A percentile compares a stretch with the other conserved stretches of the same genome.
These are phyloP conservation scores for Megacollybia platyphylla DNA, from an alignment of 1,284 basidiomycete genomes.

Conservation along the genomic window DNA sequence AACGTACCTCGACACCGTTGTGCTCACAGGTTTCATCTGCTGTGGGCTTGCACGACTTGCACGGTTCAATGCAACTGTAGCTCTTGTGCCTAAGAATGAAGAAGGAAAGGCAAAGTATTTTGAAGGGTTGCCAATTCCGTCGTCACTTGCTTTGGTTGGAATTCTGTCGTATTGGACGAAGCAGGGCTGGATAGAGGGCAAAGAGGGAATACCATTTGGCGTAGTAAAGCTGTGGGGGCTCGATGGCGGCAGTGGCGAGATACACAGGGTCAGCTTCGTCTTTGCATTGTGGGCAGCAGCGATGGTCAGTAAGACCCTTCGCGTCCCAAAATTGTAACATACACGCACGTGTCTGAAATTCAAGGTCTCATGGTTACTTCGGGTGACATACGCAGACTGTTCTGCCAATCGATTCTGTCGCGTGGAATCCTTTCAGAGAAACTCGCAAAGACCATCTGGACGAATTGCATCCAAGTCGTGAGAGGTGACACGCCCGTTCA, in stretches of 20 bases:
- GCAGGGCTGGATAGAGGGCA: slow-evolving; percentile 73
- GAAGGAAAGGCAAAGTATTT: slow-evolving; percentile 91
- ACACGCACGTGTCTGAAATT: neutral
- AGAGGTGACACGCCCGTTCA: slow-evolving; percentile 26
- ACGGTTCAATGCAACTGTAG: slow-evolving; percentile 97
- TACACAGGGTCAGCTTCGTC: slow-evolving; percentile 65
- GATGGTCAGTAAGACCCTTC: slow-evolving; percentile 92
- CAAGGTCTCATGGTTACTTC: slow-evolving; percentile 24
- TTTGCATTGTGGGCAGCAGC: slow-evolving; percentile 81
- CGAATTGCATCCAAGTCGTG: slow-evolving; percentile 51
- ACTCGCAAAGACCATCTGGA: slow-evolving; percentile 54
- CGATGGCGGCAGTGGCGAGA: slow-evolving; percentile 62
- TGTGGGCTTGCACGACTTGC: slow-evolving; percentile 93
- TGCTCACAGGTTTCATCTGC: slow-evolving; percentile 87
- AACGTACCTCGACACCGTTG: slow-evolving; percentile 79
- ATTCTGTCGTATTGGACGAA: slow-evolving; percentile 76
- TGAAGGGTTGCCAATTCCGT: slow-evolving; percentile 95
- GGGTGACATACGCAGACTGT: slow-evolving; percentile 58
- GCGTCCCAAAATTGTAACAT: slow-evolving; percentile 60
- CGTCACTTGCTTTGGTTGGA: slow-evolving; percentile 73
- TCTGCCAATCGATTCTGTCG: slow-evolving; percentile 66
- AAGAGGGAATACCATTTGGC: slow-evolving; percentile 67
- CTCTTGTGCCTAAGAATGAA: slow-evolving; percentile 81
- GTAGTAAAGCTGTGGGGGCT: slow-evolving; percentile 60
- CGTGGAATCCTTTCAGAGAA: slow-evolving; percentile 49